These are phyloP conservation scores for Apostasia ramifera DNA, from an alignment of 106 monocot species.

Conservation along the genomic window DNA sequence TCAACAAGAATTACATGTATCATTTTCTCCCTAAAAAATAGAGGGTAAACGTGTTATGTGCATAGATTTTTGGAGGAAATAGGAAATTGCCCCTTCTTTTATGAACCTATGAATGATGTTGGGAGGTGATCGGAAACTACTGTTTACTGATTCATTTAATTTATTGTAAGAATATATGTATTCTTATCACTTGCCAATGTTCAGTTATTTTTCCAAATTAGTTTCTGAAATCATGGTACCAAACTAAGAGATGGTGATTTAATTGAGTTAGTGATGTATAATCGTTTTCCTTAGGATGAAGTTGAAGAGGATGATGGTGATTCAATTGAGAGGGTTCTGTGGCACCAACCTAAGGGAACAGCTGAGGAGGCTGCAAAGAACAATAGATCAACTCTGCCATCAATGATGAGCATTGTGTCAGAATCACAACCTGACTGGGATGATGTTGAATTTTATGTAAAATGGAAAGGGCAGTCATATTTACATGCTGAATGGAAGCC, in stretches of 20 bases:
- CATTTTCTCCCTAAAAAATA: too few species aligned
- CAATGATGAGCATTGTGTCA: slow-evolving; percentile 26
- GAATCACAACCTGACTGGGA: slow-evolving; percentile 71
- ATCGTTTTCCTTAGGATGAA: slow-evolving; percentile 43
- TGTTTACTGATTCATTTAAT: too few species aligned
- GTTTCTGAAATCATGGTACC: too few species aligned
- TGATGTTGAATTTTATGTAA: slow-evolving; percentile 88
- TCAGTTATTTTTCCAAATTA: too few species aligned
- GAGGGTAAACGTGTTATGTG: too few species aligned
- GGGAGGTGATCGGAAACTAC: too few species aligned
- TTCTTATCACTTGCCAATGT: too few species aligned
- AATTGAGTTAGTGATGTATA: neutral
- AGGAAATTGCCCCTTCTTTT: too few species aligned
- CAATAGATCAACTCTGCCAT: slow-evolving; percentile 52
- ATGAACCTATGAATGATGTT: too few species aligned
- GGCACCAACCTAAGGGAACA: slow-evolving; percentile 80
- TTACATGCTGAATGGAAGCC: slow-evolving; percentile 92
- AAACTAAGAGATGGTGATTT: neutral
- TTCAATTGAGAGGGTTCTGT: slow-evolving; percentile 87
- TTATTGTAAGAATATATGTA: too few species aligned
- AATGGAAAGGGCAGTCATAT: slow-evolving; percentile 98
- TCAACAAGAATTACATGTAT: too few species aligned
- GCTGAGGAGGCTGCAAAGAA: slow-evolving; percentile 70
- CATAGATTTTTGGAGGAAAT: too few species aligned
- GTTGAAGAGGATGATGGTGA: slow-evolving; percentile 95